A percentile compares a stretch with the other conserved stretches of the same genome.
Conservation (phyloP, 1,139 yeast species). For the Hanseniaspora gamundiae region DNA sequence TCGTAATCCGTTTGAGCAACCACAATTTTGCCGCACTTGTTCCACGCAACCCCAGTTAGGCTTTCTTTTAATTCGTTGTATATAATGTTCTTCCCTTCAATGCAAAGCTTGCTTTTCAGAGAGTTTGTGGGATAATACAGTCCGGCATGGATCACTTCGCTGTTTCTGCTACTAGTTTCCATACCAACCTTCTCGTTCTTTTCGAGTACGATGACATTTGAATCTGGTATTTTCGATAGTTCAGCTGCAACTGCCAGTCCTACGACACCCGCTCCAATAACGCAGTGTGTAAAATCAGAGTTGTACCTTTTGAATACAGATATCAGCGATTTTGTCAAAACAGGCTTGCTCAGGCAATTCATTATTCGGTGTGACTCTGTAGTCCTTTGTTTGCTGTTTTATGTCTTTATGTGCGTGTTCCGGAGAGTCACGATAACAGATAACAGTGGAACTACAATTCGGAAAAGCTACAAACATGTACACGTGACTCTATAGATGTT, state of each 20-base stretch:
- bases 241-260: conserved; percentile 76
- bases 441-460: no score
- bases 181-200: conserved; percentile 53
- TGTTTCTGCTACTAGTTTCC: conserved; percentile 78
- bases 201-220: conserved; percentile 54
- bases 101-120: conserved; percentile 56
- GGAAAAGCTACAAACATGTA: no score
- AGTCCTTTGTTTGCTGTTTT: not conserved
- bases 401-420: no score
- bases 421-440: no score
- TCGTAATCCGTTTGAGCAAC: conserved; percentile 69
- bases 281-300: conserved; percentile 62
- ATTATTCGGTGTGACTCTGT: not conserved
- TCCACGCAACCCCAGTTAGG: conserved; percentile 41
- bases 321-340: not conserved
- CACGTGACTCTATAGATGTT: no score
- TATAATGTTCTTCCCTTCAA: conserved; percentile 58
- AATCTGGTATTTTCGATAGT: conserved; percentile 35
- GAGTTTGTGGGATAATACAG: conserved; percentile 62
- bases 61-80: conserved; percentile 36
- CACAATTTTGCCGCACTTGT: conserved; percentile 75
- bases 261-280: conserved; percentile 82
- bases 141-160: conserved; percentile 91
- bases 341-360: not conserved
- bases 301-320: not conserved